These are phyloP conservation scores for Hura crepitans DNA, from an alignment of 441 rosid species.

Conservation along the genomic window DNA sequence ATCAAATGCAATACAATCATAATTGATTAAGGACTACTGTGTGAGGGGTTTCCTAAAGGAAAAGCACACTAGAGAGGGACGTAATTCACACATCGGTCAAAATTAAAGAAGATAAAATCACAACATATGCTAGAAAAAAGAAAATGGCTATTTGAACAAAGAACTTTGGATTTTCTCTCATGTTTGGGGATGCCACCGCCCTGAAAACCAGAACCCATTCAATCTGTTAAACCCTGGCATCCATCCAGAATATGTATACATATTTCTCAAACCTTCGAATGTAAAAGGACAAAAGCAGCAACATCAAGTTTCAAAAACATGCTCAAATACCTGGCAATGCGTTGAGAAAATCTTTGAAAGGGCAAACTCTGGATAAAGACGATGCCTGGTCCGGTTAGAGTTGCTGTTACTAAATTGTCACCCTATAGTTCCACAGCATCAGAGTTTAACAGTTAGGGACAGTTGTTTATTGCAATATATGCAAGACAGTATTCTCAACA, in stretches of 20 bases:
- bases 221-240: not conserved
- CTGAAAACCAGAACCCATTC: constrained; percentile 38
- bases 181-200: constrained; percentile 95
- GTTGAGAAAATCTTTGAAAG: constrained; percentile 81
- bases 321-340: constrained; percentile 69
- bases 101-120: constrained; percentile 87
- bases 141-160: constrained; percentile 81
- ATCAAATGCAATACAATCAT: constrained; percentile 12
- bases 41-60: not conserved
- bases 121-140: constrained; percentile 86
- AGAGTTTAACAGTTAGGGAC: constrained; percentile 1
- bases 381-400: constrained; percentile 91
- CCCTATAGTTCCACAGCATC: constrained; percentile 49
- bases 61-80: not conserved
- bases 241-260: not conserved
- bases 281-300: not conserved
- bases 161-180: constrained; percentile 97
- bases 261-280: not conserved
- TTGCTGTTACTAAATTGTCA: constrained; percentile 75
- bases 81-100: constrained; percentile 66
- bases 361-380: constrained; percentile 98
- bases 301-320: not conserved
- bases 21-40: constrained; percentile 12
- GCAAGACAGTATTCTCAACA: not conserved
- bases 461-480: not conserved